Conservation (phyloP, 305 asterid genomes). For the Monarda citriodora region DNA sequence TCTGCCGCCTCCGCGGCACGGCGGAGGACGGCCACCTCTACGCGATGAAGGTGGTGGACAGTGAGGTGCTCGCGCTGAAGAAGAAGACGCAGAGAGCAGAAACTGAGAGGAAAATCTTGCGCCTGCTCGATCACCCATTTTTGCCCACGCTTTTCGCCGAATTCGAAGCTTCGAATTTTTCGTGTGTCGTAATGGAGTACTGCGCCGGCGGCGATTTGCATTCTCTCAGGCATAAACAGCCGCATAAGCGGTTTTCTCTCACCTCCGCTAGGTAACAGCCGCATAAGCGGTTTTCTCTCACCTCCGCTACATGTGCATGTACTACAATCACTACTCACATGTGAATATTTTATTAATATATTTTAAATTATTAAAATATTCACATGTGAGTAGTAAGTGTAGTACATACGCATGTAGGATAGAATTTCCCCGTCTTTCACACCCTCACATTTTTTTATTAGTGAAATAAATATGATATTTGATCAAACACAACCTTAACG, state of each 20-base stretch:
- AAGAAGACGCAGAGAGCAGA: conserved; percentile 75
- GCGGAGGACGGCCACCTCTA: conserved; percentile 38
- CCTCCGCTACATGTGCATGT: no score
- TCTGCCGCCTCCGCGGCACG: conserved; percentile 58
- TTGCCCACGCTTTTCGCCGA: conserved; percentile 78
- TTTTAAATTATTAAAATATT: no score
- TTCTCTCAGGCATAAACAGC: conserved; percentile 76
- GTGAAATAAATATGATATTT: no score
- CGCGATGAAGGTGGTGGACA: conserved; percentile 91
- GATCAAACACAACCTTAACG: no score
- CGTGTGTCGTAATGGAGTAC: conserved; percentile 83
- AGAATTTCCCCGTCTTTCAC: no score
- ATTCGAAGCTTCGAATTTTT: conserved; percentile 72
- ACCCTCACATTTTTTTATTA: background rate
- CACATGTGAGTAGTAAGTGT: no score
- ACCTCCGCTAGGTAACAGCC: conserved; percentile 59
- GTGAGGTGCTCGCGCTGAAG: conserved; percentile 65
- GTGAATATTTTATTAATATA: no score
- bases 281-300: no score
- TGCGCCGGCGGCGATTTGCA: conserved; percentile 86
- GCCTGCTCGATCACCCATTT: conserved; percentile 80
- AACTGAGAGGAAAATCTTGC: conserved; percentile 74
- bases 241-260: conserved; percentile 58
- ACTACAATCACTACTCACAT: no score
- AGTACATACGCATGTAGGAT: no score